Percentiles rank a stretch among this genome's conserved stretches.
These are phyloP conservation scores for Bolboschoenus planiculmis DNA, from an alignment of 176 grass and related monocot genomes.

Conservation along the genomic window DNA sequence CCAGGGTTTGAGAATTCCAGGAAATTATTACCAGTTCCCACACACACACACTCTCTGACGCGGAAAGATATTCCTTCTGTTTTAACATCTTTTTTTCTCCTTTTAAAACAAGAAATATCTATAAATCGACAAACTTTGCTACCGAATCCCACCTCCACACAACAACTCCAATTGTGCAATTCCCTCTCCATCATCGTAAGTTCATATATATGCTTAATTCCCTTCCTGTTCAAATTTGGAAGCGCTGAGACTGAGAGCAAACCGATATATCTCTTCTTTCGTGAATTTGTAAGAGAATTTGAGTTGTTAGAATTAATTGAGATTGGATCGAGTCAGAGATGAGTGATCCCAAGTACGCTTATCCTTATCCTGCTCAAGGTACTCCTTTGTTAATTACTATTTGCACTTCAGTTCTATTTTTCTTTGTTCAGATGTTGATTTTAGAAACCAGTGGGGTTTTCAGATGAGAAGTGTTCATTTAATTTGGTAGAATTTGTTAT, in stretches of 20 bases:
- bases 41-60: neutral
- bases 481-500: neutral
- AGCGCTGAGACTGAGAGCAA: neutral
- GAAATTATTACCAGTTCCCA: neutral
- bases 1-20: neutral
- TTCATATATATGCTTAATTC: neutral
- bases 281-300: neutral
- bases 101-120: neutral
- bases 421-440: neutral
- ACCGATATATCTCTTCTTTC: neutral
- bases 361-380: slow-evolving; percentile 60
- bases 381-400: neutral
- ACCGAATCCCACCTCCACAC: neutral
- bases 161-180: slow-evolving; percentile 6
- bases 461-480: neutral
- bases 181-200: neutral
- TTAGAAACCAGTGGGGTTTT: neutral
- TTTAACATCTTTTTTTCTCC: slow-evolving; percentile 8
- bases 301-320: neutral
- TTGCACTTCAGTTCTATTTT: neutral
- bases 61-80: neutral
- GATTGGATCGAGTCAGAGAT: slow-evolving; percentile 3
- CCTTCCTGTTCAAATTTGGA: neutral
- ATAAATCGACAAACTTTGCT: neutral
- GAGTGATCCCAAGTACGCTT: slow-evolving; percentile 35